Evolutionary conservation across 768 basidiomycete species (phyloP).

Genomic region (Tulasnella calospora): DNA sequence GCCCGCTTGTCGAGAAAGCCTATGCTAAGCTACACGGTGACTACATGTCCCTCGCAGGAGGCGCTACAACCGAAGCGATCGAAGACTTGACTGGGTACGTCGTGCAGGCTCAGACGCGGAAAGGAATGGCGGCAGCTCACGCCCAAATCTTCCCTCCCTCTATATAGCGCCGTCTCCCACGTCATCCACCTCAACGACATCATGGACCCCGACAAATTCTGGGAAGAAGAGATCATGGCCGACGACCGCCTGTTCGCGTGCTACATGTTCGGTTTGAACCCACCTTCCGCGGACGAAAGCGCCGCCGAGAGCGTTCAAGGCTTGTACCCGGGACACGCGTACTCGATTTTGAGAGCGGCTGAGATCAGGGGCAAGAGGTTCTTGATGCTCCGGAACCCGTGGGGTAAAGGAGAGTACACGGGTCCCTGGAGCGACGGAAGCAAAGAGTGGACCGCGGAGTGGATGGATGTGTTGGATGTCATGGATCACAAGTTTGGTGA

Average conservation of each 20-base stretch:
- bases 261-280: conserved; percentile 36
- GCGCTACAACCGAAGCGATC: conserved; percentile 47
- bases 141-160: not conserved
- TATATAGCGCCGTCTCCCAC: conserved; percentile 23
- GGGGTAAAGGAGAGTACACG: conserved; percentile 39
- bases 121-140: not conserved
- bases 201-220: conserved; percentile 48
- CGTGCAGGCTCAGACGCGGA: too few species aligned
- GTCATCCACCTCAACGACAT: conserved; percentile 40
- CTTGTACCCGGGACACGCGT: conserved; percentile 39
- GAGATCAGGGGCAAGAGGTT: conserved; percentile 47
- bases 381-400: conserved; percentile 49
- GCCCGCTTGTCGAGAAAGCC: conserved; percentile 53
- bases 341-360: conserved; percentile 46
- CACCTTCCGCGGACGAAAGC: conserved; percentile 20
- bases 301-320: conserved; percentile 33
- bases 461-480: conserved; percentile 22
- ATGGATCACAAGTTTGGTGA: conserved; percentile 24
- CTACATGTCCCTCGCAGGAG: conserved; percentile 44
- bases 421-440: conserved; percentile 22
- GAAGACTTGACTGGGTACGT: conserved; percentile 55
- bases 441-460: conserved; percentile 24
- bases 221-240: conserved; percentile 51
- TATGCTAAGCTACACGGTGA: conserved; percentile 56
- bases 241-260: conserved; percentile 53